Base-by-base conservation (phyloP, 1,284 basidiomycete species). In the Naganishia albida region DNA sequence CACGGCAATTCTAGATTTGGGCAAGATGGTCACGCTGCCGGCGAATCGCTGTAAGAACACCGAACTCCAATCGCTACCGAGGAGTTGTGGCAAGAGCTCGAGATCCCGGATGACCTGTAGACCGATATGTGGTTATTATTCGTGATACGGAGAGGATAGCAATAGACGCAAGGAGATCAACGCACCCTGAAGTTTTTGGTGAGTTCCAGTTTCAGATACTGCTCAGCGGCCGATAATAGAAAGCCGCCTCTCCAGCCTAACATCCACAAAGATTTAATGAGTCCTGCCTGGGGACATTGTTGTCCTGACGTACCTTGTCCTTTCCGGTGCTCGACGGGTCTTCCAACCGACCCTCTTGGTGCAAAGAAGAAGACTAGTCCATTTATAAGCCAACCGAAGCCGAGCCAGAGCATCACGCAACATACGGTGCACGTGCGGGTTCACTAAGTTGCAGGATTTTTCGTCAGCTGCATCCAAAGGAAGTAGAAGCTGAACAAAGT, bases 191-290 rank as follows among this genome's bases (percentile, higher is more conserved):
- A 94, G 76, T 96, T 94, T 82, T 96, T 97, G 18, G 91, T 90
- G 20, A 97, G 81, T 74, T 97, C 93, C 52, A 95, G 85, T 77
- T 97, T 96, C 67, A 96, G 82, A 85, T 91, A 94, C 72, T 93
- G 91, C 77, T 95, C 92, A 8, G 88, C 87, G 0, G 93, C 92
- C 3, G 91, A 92, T 2, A 99, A 81, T 25, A 98, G 76, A 79
- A 96, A 99, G 38, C 97, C 98, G 39, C 96, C 96, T 74, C 93
- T 83, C 93, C 93, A 96, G 2, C 93, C 89, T 90, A 63, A 51
- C 20, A 34, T 39, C 46, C 3, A 13, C 10, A 43, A 34, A 34
- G 6, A 34, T 34, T 34, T 10, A 34, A 10, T 34, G 34, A 10
- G 34, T 34, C 34, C 34, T 34, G 34, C 34, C 34, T 34, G 34